Evolutionary conservation across 352 stramenopile species (phyloP).

Genomic region (Peronospora tabacina): DNA sequence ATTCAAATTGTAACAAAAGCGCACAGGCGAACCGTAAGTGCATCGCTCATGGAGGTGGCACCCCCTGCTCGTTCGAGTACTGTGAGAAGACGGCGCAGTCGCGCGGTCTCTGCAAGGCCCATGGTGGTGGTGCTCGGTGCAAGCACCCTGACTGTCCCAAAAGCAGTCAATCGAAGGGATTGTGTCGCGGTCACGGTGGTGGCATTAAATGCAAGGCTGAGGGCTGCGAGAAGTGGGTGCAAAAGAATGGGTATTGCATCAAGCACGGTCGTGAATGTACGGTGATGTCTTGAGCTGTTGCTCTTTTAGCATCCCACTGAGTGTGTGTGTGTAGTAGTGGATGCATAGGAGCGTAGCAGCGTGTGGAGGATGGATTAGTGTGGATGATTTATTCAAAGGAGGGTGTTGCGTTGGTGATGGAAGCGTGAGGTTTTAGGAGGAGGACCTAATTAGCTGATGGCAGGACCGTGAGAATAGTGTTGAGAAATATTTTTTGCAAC

Average conservation of each 20-base stretch:
- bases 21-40: constrained; percentile 86
- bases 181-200: constrained; percentile 75
- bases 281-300: constrained; percentile 45
- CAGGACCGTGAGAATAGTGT: constrained; percentile 3
- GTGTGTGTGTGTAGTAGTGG: constrained; percentile 9
- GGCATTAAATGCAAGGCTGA: constrained; percentile 84
- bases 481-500: constrained; percentile 3
- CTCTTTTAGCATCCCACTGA: constrained; percentile 3
- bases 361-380: constrained; percentile 11
- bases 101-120: constrained; percentile 74
- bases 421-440: constrained; percentile 13
- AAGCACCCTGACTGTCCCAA: constrained; percentile 83
- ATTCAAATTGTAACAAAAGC: constrained; percentile 80
- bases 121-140: constrained; percentile 72
- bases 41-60: constrained; percentile 79
- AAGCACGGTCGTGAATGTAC: constrained; percentile 76
- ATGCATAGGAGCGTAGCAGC: constrained; percentile 6
- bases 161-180: constrained; percentile 74
- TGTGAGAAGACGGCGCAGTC: constrained; percentile 86
- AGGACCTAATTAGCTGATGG: constrained; percentile 11
- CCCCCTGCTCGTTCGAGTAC: constrained; percentile 76
- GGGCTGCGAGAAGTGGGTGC: constrained; percentile 83
- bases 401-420: constrained; percentile 8
- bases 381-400: constrained; percentile 38
- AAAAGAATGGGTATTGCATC: constrained; percentile 87